A percentile compares a stretch with the other conserved stretches of the same genome.
Evolutionary conservation across 495 filamentous ascomycete species (phyloP).

Genomic region (Terfezia boudieri): DNA sequence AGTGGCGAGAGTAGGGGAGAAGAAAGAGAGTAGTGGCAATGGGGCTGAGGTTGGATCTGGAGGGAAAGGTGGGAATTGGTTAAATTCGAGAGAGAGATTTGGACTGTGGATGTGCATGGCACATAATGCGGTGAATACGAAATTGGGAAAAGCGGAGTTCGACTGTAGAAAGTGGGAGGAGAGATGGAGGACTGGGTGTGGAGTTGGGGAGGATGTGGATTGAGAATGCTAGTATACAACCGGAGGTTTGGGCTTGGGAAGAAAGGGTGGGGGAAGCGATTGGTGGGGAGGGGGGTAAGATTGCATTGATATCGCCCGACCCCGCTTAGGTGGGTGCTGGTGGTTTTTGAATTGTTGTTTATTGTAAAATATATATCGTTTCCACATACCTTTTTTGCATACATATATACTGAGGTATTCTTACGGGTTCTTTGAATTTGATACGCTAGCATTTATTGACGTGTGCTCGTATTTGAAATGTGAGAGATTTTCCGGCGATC

Average conservation of each 20-base stretch:
- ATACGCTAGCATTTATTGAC: no score
- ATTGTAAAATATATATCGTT: no score
- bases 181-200: constrained; percentile 84
- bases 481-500: no score
- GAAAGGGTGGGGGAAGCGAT: background rate
- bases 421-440: no score
- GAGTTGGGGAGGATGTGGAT: constrained; percentile 36
- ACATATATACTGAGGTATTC: no score
- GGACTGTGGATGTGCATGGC: constrained; percentile 91
- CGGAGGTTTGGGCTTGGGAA: background rate
- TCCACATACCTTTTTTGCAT: no score
- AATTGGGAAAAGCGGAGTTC: constrained; percentile 77
- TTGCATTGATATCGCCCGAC: no score
- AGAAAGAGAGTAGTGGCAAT: constrained; percentile 50
- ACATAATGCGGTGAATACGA: constrained; percentile 91
- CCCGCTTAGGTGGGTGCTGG: no score
- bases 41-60: constrained; percentile 84
- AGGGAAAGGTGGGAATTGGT: constrained; percentile 76
- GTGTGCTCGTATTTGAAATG: no score
- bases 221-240: background rate
- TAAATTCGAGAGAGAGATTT: constrained; percentile 50
- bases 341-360: no score
- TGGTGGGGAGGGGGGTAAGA: background rate
- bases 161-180: constrained; percentile 85
- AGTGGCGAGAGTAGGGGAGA: constrained; percentile 46